Conservation (phyloP, 2,329 filamentous ascomycete genomes). For the Diaporthe sp. region DNA sequence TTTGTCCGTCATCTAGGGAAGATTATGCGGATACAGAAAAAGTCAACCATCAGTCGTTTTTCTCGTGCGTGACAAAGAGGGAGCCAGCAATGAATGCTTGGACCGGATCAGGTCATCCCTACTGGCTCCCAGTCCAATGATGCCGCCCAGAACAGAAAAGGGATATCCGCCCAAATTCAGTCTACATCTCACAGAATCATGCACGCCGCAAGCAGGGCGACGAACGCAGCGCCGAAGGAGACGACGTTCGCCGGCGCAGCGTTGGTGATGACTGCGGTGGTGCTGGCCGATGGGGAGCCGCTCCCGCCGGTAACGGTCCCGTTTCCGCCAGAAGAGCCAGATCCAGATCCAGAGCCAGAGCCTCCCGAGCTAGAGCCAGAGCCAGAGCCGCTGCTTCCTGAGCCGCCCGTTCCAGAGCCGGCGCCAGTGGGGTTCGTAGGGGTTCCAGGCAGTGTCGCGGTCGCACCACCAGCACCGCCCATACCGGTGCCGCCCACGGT, state of each 20-base stretch:
- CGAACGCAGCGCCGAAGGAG: constrained; percentile 34
- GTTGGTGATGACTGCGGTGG: constrained; percentile 22
- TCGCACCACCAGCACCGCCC: background rate
- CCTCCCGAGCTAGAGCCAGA: constrained; percentile 27
- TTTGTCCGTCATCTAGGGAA: constrained; percentile 24
- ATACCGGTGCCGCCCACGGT: background rate
- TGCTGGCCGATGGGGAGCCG: constrained; percentile 10
- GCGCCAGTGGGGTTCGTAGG: constrained; percentile 28
- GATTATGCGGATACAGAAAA: constrained; percentile 22
- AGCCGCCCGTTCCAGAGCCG: constrained; percentile 22
- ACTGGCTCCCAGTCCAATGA: background rate
- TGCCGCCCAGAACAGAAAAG: background rate
- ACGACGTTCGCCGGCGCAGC: constrained; percentile 11
- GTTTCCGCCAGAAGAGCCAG: constrained; percentile 28
- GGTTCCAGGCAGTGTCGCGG: constrained; percentile 3
- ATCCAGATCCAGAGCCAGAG: constrained; percentile 29
- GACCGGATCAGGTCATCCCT: too few species aligned
- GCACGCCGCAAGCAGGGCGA: constrained; percentile 23
- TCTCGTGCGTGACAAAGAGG: background rate
- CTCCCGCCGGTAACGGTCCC: constrained; percentile 16
- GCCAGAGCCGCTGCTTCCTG: constrained; percentile 15
- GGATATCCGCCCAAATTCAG: background rate
- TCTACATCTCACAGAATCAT: background rate
- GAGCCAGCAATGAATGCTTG: background rate
- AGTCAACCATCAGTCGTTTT: background rate